These are phyloP conservation scores for Candida ortonii DNA, from an alignment of 805 yeast species.

Conservation along the genomic window DNA sequence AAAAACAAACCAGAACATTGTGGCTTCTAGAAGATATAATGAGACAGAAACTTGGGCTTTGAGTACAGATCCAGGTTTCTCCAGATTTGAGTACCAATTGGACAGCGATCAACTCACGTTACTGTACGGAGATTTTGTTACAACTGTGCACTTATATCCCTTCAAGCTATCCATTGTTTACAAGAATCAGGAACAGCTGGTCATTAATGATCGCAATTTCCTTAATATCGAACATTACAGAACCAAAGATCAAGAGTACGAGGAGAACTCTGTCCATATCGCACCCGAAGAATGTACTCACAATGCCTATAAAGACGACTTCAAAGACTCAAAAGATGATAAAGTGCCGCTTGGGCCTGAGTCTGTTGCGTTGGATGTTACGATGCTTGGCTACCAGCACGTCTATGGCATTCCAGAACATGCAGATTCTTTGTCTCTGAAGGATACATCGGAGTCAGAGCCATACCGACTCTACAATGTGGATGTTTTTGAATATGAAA, in stretches of 20 bases:
- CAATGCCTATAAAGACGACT: slow-evolving; percentile 69
- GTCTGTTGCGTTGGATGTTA: slow-evolving; percentile 76
- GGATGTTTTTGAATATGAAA: slow-evolving; percentile 91
- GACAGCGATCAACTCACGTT: slow-evolving; percentile 20
- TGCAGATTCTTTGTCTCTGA: slow-evolving; percentile 73
- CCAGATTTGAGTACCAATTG: slow-evolving; percentile 23
- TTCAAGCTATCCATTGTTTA: slow-evolving; percentile 49
- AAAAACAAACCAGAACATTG: slow-evolving; percentile 7
- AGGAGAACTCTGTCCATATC: slow-evolving; percentile 38
- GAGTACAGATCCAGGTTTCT: slow-evolving; percentile 24
- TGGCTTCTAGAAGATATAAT: slow-evolving; percentile 50
- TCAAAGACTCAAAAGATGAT: slow-evolving; percentile 65
- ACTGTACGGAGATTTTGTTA: slow-evolving; percentile 43
- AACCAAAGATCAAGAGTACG: slow-evolving; percentile 38
- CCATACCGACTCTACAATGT: slow-evolving; percentile 92
- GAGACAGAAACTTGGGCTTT: slow-evolving; percentile 63
- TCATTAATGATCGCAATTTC: slow-evolving; percentile 65
- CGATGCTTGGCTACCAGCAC: slow-evolving; percentile 55
- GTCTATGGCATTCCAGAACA: slow-evolving; percentile 98
- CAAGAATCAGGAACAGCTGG: slow-evolving; percentile 45
- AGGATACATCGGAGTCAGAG: slow-evolving; percentile 59
- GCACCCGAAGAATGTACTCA: slow-evolving; percentile 59
- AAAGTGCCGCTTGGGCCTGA: slow-evolving; percentile 82
- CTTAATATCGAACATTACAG: slow-evolving; percentile 85
- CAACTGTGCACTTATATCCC: slow-evolving; percentile 44